Evolutionary conservation across 2,329 filamentous ascomycete genomes (phyloP).

Genomic region (Exophiala spinifera): DNA sequence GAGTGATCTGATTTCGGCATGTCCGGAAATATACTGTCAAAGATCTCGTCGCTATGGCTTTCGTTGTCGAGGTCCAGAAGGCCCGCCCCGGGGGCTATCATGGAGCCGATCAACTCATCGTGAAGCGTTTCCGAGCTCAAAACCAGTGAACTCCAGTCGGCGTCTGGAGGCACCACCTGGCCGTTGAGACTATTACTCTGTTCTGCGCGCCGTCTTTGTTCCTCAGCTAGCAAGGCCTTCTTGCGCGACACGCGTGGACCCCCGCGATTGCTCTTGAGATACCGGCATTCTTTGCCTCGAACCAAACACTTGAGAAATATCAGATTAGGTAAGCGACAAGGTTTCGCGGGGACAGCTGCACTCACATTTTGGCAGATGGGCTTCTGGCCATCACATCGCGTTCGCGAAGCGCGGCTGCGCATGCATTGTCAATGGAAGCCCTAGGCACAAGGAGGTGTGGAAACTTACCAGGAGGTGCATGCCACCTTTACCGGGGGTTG

Average conservation of each 20-base stretch:
- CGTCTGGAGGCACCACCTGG: neutral
- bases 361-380: slow-evolving; percentile 8
- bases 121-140: slow-evolving; percentile 5
- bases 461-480: slow-evolving; percentile 11
- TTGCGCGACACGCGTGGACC: slow-evolving; percentile 10
- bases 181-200: too few species aligned
- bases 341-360: neutral
- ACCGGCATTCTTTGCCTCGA: slow-evolving; percentile 6
- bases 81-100: slow-evolving; percentile 13
- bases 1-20: neutral
- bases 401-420: slow-evolving; percentile 10
- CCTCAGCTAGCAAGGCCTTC: neutral
- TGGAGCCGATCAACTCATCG: slow-evolving; percentile 10
- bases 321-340: neutral
- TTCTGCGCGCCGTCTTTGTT: neutral
- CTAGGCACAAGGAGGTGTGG: neutral
- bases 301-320: slow-evolving; percentile 2
- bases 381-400: slow-evolving; percentile 7
- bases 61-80: slow-evolving; percentile 1
- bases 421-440: neutral
- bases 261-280: slow-evolving; percentile 14
- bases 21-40: slow-evolving; percentile 8
- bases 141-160: slow-evolving; percentile 5
- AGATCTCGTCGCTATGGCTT: slow-evolving; percentile 11
- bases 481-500: slow-evolving; percentile 12